Conservation (phyloP, 352 stramenopile species). For the Pilasporangium apinafurcum region DNA sequence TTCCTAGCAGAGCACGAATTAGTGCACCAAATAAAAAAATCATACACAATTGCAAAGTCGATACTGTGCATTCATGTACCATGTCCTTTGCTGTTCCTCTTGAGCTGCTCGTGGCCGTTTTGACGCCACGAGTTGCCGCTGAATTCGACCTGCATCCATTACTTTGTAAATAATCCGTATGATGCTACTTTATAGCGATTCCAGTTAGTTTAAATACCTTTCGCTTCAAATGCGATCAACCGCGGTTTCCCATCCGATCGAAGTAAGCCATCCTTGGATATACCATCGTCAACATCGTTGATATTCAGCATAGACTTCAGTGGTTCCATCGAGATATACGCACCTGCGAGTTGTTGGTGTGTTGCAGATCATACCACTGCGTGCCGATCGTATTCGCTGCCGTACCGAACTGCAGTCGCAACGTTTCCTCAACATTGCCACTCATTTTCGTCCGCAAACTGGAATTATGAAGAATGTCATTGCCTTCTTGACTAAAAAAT, state of each 20-base stretch:
- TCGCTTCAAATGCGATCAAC: constrained; percentile 68
- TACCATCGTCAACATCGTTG: too few species aligned
- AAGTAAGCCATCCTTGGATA: constrained; percentile 19
- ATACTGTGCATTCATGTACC: constrained; percentile 15
- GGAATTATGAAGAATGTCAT: too few species aligned
- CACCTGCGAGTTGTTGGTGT: constrained; percentile 29
- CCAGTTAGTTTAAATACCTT: constrained; percentile 26
- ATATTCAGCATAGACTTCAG: too few species aligned
- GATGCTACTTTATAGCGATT: background rate
- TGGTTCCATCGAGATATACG: constrained; percentile 1
- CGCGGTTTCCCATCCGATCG: constrained; percentile 29
- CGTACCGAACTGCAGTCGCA: constrained; percentile 69
- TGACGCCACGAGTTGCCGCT: constrained; percentile 16
- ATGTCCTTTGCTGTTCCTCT: constrained; percentile 25
- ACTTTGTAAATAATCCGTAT: background rate
- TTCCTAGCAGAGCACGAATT: too few species aligned
- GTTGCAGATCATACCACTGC: constrained; percentile 45
- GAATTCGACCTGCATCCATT: constrained; percentile 28
- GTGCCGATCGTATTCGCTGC: constrained; percentile 59
- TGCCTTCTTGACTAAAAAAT: too few species aligned
- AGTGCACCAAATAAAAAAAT: background rate
- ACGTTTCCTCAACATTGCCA: constrained; percentile 35
- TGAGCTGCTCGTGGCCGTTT: constrained; percentile 10
- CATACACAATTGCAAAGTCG: background rate
- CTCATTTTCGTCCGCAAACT: constrained; percentile 6